Evolutionary conservation across 805 yeast species (phyloP).

Genomic region (Ogataea paraovalis): DNA sequence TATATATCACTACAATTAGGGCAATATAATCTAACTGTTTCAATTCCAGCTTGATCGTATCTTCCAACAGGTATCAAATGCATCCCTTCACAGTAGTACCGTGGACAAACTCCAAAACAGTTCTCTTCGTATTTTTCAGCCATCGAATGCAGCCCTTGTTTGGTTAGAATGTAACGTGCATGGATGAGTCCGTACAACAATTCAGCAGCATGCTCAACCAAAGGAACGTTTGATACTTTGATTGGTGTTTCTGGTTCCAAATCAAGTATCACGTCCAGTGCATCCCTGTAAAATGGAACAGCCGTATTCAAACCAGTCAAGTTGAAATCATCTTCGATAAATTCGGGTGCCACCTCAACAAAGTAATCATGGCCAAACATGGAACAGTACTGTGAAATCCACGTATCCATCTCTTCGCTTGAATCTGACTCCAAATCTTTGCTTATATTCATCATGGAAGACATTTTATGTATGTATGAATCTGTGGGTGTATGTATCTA

Average conservation of each 20-base stretch:
- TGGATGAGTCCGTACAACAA: slow-evolving; percentile 90
- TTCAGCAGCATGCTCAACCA: slow-evolving; percentile 88
- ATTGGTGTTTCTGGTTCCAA: slow-evolving; percentile 61
- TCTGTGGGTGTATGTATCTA: no score
- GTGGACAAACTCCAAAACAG: slow-evolving; percentile 89
- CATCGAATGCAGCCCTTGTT: slow-evolving; percentile 85
- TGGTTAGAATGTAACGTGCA: slow-evolving; percentile 83
- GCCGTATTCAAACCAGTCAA: slow-evolving; percentile 81
- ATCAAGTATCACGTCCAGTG: slow-evolving; percentile 85
- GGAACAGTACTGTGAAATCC: slow-evolving; percentile 80
- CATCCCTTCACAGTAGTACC: slow-evolving; percentile 86
- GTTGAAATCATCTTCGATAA: slow-evolving; percentile 95
- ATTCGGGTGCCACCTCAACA: slow-evolving; percentile 87
- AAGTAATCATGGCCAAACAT: slow-evolving; percentile 84
- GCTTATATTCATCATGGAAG: slow-evolving; percentile 18
- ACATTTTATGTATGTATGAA: slow-evolving; percentile 6
- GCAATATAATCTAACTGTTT: slow-evolving; percentile 88
- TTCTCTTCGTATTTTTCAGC: slow-evolving; percentile 90
- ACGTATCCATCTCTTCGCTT: slow-evolving; percentile 59
- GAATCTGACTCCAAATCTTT: slow-evolving; percentile 28
- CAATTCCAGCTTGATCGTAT: slow-evolving; percentile 85
- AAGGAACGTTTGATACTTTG: slow-evolving; percentile 63
- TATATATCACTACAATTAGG: slow-evolving; percentile 93
- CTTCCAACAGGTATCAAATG: slow-evolving; percentile 89
- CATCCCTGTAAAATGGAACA: slow-evolving; percentile 89